These are phyloP conservation scores for Komagataella populi DNA, from an alignment of 805 yeast species.

Conservation along the genomic window DNA sequence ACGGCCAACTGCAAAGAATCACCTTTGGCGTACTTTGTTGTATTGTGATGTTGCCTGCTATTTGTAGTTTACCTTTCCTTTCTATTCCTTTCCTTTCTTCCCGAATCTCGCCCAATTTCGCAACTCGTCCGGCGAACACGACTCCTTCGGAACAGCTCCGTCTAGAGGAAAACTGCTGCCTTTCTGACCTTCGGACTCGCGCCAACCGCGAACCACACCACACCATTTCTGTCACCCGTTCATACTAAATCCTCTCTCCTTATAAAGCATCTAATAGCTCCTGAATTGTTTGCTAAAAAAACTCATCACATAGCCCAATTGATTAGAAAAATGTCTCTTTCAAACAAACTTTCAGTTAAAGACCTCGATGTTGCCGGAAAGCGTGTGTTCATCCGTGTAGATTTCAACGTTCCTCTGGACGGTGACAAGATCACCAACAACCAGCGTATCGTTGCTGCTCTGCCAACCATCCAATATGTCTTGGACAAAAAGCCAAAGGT, in stretches of 20 bases:
- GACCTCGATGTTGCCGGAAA: constrained; percentile 80
- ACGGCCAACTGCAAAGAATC: too few species aligned
- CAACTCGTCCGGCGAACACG: neutral
- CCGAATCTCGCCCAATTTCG: neutral
- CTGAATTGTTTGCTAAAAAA: neutral
- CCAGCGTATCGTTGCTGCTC: constrained; percentile 98
- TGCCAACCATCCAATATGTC: constrained; percentile 96
- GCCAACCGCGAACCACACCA: neutral
- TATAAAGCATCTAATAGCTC: neutral
- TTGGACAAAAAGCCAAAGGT: constrained; percentile 84
- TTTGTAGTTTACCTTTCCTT: too few species aligned
- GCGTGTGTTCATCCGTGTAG: constrained; percentile 98
- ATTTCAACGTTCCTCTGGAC: constrained; percentile 90
- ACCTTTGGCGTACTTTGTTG: too few species aligned
- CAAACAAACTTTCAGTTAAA: constrained; percentile 84
- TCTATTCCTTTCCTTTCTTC: neutral
- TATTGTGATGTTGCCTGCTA: too few species aligned
- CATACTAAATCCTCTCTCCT: neutral
- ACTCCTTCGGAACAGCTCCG: neutral
- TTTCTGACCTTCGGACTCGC: neutral
- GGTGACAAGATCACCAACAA: constrained; percentile 96
- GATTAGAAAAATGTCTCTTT: constrained; percentile 60
- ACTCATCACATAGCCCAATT: neutral
- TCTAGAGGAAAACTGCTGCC: neutral
- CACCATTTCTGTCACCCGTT: neutral